Percentiles rank a stretch among this genome's conserved stretches.
These are phyloP conservation scores for Talaromyces sp. DNA, from an alignment of 2,329 filamentous ascomycete species.

Conservation along the genomic window DNA sequence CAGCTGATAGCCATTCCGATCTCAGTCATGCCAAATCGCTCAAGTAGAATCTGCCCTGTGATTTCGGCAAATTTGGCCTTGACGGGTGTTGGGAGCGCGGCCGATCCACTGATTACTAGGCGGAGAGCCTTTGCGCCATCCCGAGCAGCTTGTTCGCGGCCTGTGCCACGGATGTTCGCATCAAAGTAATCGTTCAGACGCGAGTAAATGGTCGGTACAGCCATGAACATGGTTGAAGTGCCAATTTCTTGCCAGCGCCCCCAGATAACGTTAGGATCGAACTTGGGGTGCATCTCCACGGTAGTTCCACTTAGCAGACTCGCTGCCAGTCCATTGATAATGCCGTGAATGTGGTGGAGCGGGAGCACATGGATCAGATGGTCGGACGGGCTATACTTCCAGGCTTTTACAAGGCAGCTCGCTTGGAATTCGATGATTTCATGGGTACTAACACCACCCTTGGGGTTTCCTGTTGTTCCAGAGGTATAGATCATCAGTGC, in stretches of 20 bases:
- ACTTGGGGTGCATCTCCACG: conserved; percentile 52
- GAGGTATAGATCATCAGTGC: conserved; percentile 49
- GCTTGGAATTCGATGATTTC: conserved; percentile 42
- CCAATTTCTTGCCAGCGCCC: conserved; percentile 47
- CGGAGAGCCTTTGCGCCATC: conserved; percentile 39
- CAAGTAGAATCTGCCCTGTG: conserved; percentile 47
- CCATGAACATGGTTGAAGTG: conserved; percentile 53
- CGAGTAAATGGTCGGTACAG: conserved; percentile 56
- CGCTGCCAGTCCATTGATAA: conserved; percentile 54
- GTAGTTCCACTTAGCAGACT: conserved; percentile 50
- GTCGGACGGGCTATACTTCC: conserved; percentile 40
- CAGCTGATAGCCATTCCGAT: conserved; percentile 55
- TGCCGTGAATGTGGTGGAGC: conserved; percentile 55
- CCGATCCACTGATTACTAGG: conserved; percentile 47
- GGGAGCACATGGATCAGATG: conserved; percentile 54
- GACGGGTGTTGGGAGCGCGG: conserved; percentile 46
- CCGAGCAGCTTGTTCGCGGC: conserved; percentile 35
- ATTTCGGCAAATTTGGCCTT: conserved; percentile 46
- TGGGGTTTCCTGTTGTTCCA: conserved; percentile 46
- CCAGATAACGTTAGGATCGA: conserved; percentile 52
- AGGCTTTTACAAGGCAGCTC: conserved; percentile 33
- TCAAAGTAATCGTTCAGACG: conserved; percentile 52
- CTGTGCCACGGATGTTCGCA: conserved; percentile 39
- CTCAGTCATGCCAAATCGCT: conserved; percentile 56
- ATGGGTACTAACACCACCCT: conserved; percentile 49